Base-by-base conservation (phyloP, 495 filamentous ascomycete genomes). In the Rostrohypoxylon terebratum region DNA sequence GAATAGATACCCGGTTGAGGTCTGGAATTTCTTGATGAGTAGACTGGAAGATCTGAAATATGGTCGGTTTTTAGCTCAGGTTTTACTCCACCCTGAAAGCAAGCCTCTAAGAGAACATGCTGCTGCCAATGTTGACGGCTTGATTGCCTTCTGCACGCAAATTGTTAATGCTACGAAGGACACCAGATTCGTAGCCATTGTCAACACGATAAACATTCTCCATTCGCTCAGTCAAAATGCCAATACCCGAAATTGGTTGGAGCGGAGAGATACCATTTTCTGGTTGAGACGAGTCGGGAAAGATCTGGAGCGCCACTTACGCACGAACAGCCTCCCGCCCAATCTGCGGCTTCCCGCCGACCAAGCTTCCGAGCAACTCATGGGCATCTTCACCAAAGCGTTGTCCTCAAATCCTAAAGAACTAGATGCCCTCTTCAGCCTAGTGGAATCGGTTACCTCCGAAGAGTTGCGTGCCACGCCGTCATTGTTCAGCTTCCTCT, bases 41-140 rank as follows among this genome's bases (percentile, higher is more conserved):
- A 91, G 89, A 72, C 83, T 98, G 63, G 89, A 90, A 61, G 92
- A 98, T 63, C 85, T 92, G 75, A 90, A 89, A 50, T 96, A 96
- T 73, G 96, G 96, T 13, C 90, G 96, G n/a, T 94, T 99, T 80
- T 91, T 98, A 59, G 92, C 93, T 8, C 96, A 99, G 75, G 88
- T 97, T n/a, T 84, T 98, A 25, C 87, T 86, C 1, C 87, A 97
- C 71, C 85, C 90, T 0, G 89, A 89, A 25, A 96, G 93, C 75
- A 90, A 87, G 47, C 84, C 89, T 1, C 82, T 98, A 38, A 88
- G 96, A 36, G 87, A 91, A 48, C 88, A 89, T 8, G 89, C 96
- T 4, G 88, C 90, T 20, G 85, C 87, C 20, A 92, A 96, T 69
- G 86, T 93, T 9, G 88, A 94, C 16, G 84, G 83, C 6, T 87